These are phyloP conservation scores for Phytophthora citricola DNA, from an alignment of 352 stramenopile species.

Conservation along the genomic window DNA sequence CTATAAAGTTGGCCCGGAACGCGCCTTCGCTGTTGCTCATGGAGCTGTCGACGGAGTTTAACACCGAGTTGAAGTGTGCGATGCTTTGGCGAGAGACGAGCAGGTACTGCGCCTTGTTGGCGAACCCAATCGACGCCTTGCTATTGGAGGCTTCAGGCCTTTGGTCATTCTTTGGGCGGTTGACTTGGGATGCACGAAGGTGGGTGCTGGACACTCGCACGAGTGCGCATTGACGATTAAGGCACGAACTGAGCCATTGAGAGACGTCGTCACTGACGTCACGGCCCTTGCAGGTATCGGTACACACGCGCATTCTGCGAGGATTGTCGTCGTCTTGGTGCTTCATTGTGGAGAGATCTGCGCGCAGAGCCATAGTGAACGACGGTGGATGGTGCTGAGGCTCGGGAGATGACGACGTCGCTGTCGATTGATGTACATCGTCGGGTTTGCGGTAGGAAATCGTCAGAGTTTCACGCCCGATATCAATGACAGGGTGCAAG, in stretches of 20 bases:
- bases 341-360: conserved; percentile 25
- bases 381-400: conserved; percentile 4
- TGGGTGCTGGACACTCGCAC: conserved; percentile 67
- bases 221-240: conserved; percentile 69
- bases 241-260: conserved; percentile 67
- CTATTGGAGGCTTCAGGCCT: not conserved
- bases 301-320: conserved; percentile 64
- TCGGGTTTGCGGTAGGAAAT: conserved; percentile 41
- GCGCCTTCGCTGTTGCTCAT: conserved; percentile 60
- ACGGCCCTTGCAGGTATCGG: conserved; percentile 54
- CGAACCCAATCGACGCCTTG: conserved; percentile 67
- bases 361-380: conserved; percentile 53
- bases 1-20: conserved; percentile 79
- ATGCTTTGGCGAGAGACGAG: conserved; percentile 70
- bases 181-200: conserved; percentile 38
- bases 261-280: conserved; percentile 60
- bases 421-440: conserved; percentile 1
- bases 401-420: conserved; percentile 10
- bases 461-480: conserved; percentile 59
- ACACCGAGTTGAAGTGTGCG: conserved; percentile 51
- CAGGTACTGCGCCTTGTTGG: conserved; percentile 77
- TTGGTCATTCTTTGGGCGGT: conserved; percentile 11
- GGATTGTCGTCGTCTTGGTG: conserved; percentile 18
- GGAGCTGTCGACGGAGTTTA: conserved; percentile 35
- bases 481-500: conserved; percentile 67